These are phyloP conservation scores for Tetrapisispora phaffii DNA, from an alignment of 805 yeast genomes.

Conservation along the genomic window DNA sequence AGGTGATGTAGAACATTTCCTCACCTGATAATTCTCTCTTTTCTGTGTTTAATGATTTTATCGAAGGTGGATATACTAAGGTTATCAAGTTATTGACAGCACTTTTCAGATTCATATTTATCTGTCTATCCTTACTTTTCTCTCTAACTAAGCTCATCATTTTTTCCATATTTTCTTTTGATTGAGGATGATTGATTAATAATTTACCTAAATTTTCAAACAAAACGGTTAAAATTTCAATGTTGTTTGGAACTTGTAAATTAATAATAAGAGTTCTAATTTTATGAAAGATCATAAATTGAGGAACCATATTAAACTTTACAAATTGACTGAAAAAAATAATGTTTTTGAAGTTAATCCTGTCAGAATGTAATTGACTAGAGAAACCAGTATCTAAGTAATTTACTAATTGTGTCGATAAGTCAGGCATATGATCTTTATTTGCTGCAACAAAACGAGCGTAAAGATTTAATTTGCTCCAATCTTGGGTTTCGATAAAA, in stretches of 20 bases:
- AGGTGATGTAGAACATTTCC: slow-evolving; percentile 38
- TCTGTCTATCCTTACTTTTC: slow-evolving; percentile 38
- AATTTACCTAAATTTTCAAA: slow-evolving; percentile 68
- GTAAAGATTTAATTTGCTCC: slow-evolving; percentile 40
- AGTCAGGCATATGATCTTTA: slow-evolving; percentile 37
- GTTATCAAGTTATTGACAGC: slow-evolving; percentile 49
- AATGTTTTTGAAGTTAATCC: slow-evolving; percentile 46
- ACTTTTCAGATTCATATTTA: slow-evolving; percentile 46
- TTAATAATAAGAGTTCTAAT: slow-evolving; percentile 50
- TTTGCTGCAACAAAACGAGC: slow-evolving; percentile 64
- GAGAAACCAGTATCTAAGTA: slow-evolving; percentile 52
- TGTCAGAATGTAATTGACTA: slow-evolving; percentile 45
- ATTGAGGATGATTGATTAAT: slow-evolving; percentile 47
- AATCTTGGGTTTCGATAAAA: slow-evolving; percentile 40
- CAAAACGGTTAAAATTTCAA: slow-evolving; percentile 58
- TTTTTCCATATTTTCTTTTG: slow-evolving; percentile 47
- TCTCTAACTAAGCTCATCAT: slow-evolving; percentile 49
- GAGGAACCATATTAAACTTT: slow-evolving; percentile 65
- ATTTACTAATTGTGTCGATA: slow-evolving; percentile 43
- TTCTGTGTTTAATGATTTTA: slow-evolving; percentile 28
- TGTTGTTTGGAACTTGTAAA: slow-evolving; percentile 44
- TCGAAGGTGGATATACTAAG: slow-evolving; percentile 46
- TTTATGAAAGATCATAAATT: slow-evolving; percentile 64
- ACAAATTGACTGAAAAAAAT: slow-evolving; percentile 64
- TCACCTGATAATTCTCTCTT: slow-evolving; percentile 31